Evolutionary conservation across 768 basidiomycete genomes (phyloP), one percentile per base, ranked within the genome.

Genomic region (Suillus tomentosus): DNA sequence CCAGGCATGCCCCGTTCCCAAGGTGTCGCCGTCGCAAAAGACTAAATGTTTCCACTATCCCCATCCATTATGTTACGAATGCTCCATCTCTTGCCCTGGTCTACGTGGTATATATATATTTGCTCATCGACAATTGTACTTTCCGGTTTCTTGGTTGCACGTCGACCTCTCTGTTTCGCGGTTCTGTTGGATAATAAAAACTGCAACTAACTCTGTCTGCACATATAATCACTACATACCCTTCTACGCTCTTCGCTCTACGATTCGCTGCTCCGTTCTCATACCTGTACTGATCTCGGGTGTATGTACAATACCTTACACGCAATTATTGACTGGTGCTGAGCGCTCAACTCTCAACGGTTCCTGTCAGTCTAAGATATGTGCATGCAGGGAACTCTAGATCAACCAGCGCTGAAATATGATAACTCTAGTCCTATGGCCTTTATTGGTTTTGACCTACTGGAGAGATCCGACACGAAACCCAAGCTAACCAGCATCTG

Each of bases 351-450:
- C 51, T 9, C 15, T 53, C 15, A 27, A 31, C 0, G 27, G 15
- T 31, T 27, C 50, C 45, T 45, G 60, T 63, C 40, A 60, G 50
- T 24, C 15, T 40, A 17, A 40, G 22, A 57, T 57, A 39, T 40
- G 37, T 9, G 39, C 24, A 40, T 24, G 37, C 22, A 40, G 24
- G 39, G 9, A 3, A 31, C 17, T 42, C 42, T 36, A 13, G 14
- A 17, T 63, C 64, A 74, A 78, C 73, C 82, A 17, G 91, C 88
- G 75, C 91, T 92, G 72, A 96, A 97, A 74, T 96, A 97, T 43
- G 95, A 93, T 48, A 98, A 80, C 74, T 98, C 95, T n/a, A 98
- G 79, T 5, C 95, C 95, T 48, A 98, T 83, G 13, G 91, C 88
- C 73, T 88, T 89, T 66, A 98, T 94, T 11, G 95, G 95, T 73